Percentiles rank a stretch among this genome's conserved stretches.
Evolutionary conservation across 306 rosid genomes (phyloP).

Genomic region (Dalbergia cultrata): DNA sequence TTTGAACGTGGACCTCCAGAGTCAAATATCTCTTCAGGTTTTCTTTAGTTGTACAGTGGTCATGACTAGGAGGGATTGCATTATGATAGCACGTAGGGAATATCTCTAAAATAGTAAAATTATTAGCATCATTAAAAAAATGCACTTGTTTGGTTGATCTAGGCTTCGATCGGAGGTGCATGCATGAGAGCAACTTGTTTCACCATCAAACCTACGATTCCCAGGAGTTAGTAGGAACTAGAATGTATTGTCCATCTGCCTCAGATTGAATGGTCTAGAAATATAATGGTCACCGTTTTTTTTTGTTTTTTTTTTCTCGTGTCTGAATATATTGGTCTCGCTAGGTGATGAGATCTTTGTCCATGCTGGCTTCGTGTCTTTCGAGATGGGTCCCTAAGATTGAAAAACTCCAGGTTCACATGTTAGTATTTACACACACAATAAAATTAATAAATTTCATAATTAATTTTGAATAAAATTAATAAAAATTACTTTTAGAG

Average conservation of each 20-base stretch:
- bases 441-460: no score
- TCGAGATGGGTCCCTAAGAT: background rate
- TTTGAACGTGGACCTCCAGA: background rate
- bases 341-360: background rate
- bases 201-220: background rate
- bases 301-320: no score
- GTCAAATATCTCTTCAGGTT: background rate
- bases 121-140: background rate
- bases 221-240: background rate
- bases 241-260: background rate
- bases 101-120: background rate
- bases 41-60: background rate
- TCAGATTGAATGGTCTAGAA: background rate
- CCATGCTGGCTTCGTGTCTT: conserved; percentile 17
- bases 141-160: conserved; percentile 1
- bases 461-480: no score
- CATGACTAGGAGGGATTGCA: background rate
- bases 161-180: background rate
- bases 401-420: background rate
- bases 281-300: background rate
- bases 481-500: no score
- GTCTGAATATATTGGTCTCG: background rate
- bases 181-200: background rate
- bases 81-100: background rate
- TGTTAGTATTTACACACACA: no score